Base-by-base conservation (phyloP, 2,329 filamentous ascomycete genomes). In the Sclerotinia trifoliorum region DNA sequence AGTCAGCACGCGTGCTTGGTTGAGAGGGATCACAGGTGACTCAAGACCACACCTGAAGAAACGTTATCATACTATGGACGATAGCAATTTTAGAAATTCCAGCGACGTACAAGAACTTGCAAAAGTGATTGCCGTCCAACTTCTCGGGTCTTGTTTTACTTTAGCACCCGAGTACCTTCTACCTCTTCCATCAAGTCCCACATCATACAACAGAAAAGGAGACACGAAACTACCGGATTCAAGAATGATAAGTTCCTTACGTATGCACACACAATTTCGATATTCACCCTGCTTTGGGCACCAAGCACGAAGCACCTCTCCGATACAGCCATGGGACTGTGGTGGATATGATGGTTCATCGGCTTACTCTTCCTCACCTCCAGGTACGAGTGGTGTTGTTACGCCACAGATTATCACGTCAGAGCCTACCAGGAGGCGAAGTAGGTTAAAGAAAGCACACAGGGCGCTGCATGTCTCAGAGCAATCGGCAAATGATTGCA, bases 201-300 rank as follows among this genome's bases (percentile, higher is more conserved):
- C 54, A n/a, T 66, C 65, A n/a, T 66, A 61, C 13, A 66, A 66
- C 32, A 35, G 65, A 39, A 66, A 66, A 39, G 65, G 55, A 51
- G 42, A 49, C n/a, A 52, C 46, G 5, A 61, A 61, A 44, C 17
- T 72, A 13, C 72, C 71, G 10, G 72, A 75, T 67, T 66, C 75
- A 26, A 54, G 73, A 32, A 73, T 78, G 70, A 77, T 77, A 29
- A 78, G 76, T 64, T 77, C 75, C 10, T 69, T 78, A 51, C 71
- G 75, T 60, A 74, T 77, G 75, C 76, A 77, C 69, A 75, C 74
- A 2, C 70, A 76, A 44, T 77, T 75, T 66, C 72, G 73, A 56
- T 78, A 75, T 69, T 74, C 76, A 3, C 76, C 76, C n/a, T 71
- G 71, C 42, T 78, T 76, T 64, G 75, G 76, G 4, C 73, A 78